phyloP scores from a whole-genome alignment of 768 basidiomycete genomes.

The Mycena latifolia region DNA sequence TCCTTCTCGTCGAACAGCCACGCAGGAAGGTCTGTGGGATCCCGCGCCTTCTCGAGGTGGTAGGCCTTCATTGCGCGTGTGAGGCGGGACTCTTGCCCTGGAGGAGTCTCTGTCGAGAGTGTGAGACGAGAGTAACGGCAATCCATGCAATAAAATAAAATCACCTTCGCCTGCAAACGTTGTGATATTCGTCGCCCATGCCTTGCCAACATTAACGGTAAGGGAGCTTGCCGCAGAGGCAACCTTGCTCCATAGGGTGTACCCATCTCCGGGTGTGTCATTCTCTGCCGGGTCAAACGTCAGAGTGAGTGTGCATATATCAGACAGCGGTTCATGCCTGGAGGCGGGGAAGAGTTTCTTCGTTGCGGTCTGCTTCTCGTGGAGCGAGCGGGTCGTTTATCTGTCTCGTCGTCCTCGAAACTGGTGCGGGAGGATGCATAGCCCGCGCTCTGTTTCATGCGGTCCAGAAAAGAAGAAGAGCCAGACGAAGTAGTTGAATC shows the following conservation, averaged over 20 bases:
- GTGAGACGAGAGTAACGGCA: not conserved
- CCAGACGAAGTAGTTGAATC: conserved; percentile 33
- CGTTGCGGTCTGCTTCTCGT: conserved; percentile 21
- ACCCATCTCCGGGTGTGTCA: conserved; percentile 50
- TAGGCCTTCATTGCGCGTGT: conserved; percentile 77
- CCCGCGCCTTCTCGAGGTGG: conserved; percentile 70
- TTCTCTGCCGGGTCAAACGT: conserved; percentile 15
- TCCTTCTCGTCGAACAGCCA: conserved; percentile 77
- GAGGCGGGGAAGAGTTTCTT: conserved; percentile 25
- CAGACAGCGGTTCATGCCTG: conserved; percentile 11
- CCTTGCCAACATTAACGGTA: conserved; percentile 69
- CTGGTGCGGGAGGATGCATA: conserved; percentile 58
- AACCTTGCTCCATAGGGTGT: conserved; percentile 68
- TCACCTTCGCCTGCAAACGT: conserved; percentile 60
- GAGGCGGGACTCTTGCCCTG: conserved; percentile 70
- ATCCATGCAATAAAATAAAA: conserved; percentile 13
- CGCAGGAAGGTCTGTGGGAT: conserved; percentile 68
- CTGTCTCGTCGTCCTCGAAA: conserved; percentile 52
- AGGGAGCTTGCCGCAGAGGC: conserved; percentile 65
- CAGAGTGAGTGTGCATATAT: conserved; percentile 1
- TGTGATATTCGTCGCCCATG: conserved; percentile 62
- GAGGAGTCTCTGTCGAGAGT: conserved; percentile 54
- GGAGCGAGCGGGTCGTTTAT: conserved; percentile 20
- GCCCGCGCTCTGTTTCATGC: conserved; percentile 47
- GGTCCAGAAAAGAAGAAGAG: conserved; percentile 53